Evolutionary conservation across 768 basidiomycete genomes (phyloP), one percentile per base, ranked within the genome.

Genomic region (Tricholoma furcatifolium): DNA sequence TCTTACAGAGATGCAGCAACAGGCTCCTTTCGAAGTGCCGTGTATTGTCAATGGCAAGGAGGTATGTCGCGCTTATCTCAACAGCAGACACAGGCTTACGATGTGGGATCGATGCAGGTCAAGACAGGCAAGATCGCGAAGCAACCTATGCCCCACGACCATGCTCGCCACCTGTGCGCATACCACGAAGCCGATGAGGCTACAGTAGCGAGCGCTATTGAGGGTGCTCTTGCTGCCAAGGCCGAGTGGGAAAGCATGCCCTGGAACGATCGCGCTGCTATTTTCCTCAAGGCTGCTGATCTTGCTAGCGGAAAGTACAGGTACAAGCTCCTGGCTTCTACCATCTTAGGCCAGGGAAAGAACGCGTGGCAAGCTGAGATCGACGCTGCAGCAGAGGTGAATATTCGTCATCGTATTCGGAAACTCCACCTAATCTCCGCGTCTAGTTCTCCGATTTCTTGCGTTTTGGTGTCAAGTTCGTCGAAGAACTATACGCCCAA

Each of bases 311-410:
- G 91, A 50, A 99, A 98, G 78, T 97, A 98, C 69, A 80, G 97
- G 58, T 96, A 95, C 75, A 87, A 88, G 73, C 77, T 99, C 43
- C 79, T 98, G 74, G 97, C 97, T 38, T 94, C 96, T 36, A 98
- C 96, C 40, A 97, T 99, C 72, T 78, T 99, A 43, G 97, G 97
- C 14, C 97, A 99, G 73, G 97, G 97, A 38, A 99, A 99, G 84
- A 99, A 98, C 67, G 87, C 81, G 14, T 99, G 97, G 97, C 97
- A 99, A 74, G 97, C 97, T 14, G 97, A 99, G 78, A 98, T 99
- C 57, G 97, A 99, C 68, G 93, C 97, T 50, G 97, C 94, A 15
- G 96, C 97, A 4, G 97, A 99, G 87, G 93, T 92, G 52, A 39
- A 81, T 53, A 43, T 11, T 38, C 17, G 30, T 20, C 15, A 14